phyloP scores from a whole-genome alignment of 148 eudicot genomes.

The Rheum nobile region DNA sequence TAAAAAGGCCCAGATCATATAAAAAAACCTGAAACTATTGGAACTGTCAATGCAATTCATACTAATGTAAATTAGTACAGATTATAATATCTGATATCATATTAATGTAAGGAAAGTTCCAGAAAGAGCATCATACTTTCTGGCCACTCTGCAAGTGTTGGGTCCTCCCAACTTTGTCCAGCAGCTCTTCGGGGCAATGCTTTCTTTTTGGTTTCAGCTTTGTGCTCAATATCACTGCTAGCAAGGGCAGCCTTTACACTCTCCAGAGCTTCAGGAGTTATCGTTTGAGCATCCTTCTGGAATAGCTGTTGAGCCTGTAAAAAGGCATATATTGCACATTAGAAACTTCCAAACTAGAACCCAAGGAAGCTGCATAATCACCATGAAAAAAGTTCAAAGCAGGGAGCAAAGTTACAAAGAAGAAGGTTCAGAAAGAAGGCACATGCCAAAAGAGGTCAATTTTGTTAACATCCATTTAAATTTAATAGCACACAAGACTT shows the following conservation, averaged over 20 bases:
- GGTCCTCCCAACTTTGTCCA: conserved; percentile 96
- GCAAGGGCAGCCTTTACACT: conserved; percentile 98
- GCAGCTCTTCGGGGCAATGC: conserved; percentile 93
- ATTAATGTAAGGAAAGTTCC: background rate
- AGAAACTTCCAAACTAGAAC: background rate
- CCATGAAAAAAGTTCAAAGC: background rate
- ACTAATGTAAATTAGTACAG: background rate
- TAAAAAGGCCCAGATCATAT: background rate
- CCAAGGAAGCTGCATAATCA: conserved; percentile 1
- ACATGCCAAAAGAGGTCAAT: background rate
- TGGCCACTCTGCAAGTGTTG: conserved; percentile 97
- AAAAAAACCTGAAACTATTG: background rate
- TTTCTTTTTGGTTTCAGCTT: conserved; percentile 89
- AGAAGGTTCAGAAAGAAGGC: background rate
- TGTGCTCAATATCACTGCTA: conserved; percentile 84
- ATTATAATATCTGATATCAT: background rate
- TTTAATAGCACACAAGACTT: background rate
- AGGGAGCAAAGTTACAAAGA: background rate
- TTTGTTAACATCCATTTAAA: background rate
- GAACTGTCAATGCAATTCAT: background rate
- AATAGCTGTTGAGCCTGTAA: conserved; percentile 83
- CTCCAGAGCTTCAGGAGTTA: conserved; percentile 89
- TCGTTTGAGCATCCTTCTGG: conserved; percentile 87
- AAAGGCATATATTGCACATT: conserved; percentile 1
- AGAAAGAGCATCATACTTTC: conserved; percentile 49